Conservation (phyloP, 2,329 filamentous ascomycete genomes). For the Trichoderma sp. region DNA sequence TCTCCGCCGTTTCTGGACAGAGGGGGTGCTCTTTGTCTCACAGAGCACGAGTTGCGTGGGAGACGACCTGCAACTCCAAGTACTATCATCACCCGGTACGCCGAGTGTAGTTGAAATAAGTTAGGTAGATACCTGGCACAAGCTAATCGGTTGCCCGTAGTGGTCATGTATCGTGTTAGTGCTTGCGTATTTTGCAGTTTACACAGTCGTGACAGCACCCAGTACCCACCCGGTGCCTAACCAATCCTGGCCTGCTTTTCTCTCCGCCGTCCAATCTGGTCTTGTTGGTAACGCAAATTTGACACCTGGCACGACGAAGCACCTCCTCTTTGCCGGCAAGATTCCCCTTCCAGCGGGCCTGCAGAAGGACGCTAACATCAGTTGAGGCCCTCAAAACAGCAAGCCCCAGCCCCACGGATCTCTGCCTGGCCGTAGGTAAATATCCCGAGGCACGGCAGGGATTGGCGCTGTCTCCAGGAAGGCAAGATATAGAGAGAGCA, state of each 20-base stretch:
- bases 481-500: background rate
- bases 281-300: background rate
- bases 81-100: background rate
- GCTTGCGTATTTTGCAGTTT: background rate
- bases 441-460: background rate
- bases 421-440: background rate
- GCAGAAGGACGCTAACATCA: background rate
- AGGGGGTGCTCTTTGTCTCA: background rate
- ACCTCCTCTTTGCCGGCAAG: background rate
- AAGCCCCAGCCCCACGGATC: conserved; percentile 9
- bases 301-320: conserved; percentile 1
- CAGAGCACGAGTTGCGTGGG: background rate
- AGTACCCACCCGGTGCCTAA: background rate
- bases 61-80: background rate
- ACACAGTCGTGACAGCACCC: background rate
- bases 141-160: background rate
- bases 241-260: background rate
- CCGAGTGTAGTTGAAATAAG: background rate
- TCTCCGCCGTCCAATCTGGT: background rate
- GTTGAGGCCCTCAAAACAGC: background rate
- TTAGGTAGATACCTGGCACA: too few relatives aligned
- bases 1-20: background rate
- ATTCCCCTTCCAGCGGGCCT: background rate
- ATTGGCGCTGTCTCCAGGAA: background rate
- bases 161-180: background rate